Base-by-base conservation (phyloP, 495 filamentous ascomycete species). In the Podospora sp. region DNA sequence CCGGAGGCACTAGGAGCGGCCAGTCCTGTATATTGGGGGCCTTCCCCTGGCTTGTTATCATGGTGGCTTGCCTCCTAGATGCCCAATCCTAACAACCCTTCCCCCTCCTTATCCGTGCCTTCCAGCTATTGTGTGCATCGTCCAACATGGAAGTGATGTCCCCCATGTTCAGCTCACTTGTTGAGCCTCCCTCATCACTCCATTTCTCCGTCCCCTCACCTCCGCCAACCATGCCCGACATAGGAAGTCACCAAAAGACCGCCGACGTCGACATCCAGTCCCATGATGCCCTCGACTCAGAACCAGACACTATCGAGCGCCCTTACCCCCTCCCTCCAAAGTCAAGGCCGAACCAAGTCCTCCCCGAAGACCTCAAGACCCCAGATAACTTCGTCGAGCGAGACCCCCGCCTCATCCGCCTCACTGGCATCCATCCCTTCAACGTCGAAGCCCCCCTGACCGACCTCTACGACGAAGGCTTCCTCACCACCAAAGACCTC, bases 361-460 rank as follows among this genome's bases (percentile, higher is more conserved):
- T 97, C 8, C 83, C 88, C 40, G 72, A 91, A 71, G 94, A 98
- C 72, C 81, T 90, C 63, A 88, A 89, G 49, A 97, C 94, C 0
- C 93, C 93, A 16, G 94, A 98, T 73, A 80, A 78, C 56, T 92
- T 95, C 83, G 91, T 97, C n/a, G 85, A 91, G 16, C 83, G 94
- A 68, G 94, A 98, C 79, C 86, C 92, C 5, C 85, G 94, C 27
- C 80, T 98, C 40, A 96, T 98, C 68, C 84, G 94, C 51, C 80
- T 98, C 58, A 98, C 94, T 21, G 94, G 94, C 49, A 85, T 92
- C 40, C 94, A 98, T 79, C 94, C 94, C 3, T 96, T 96, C 80
- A 98, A 98, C 75, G 91, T 94, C 57, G 94, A 98, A 80, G 86
- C 94, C 6, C 94, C 94, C 9, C 78, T 98, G 12, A 90, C 86